Percentiles rank a stretch among this genome's conserved stretches.
These are phyloP conservation scores for Naganishia vishniacii DNA, from an alignment of 768 basidiomycete genomes.

Conservation along the genomic window DNA sequence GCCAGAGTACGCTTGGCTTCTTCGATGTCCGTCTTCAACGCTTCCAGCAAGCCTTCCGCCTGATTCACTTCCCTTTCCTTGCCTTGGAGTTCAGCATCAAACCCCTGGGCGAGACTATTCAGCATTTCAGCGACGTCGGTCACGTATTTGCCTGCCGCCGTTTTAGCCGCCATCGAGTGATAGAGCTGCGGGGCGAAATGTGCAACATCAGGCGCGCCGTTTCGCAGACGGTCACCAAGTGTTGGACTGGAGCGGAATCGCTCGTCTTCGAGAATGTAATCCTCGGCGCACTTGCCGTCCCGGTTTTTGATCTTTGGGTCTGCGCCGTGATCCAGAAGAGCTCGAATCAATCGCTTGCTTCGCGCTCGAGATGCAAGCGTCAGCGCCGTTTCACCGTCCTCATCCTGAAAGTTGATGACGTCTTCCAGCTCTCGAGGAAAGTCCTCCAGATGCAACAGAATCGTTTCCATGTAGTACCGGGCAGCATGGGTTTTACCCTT, in stretches of 20 bases:
- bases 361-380: constrained; percentile 94
- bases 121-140: constrained; percentile 80
- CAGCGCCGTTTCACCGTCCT: constrained; percentile 94
- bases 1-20: constrained; percentile 58
- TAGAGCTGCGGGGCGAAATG: constrained; percentile 61
- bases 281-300: constrained; percentile 94
- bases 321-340: constrained; percentile 91
- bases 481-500: constrained; percentile 97
- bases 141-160: constrained; percentile 75
- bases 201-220: constrained; percentile 21
- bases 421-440: constrained; percentile 95
- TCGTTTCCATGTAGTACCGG: constrained; percentile 97
- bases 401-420: constrained; percentile 98
- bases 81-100: constrained; percentile 83
- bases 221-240: constrained; percentile 58
- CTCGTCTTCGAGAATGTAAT: constrained; percentile 98
- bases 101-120: constrained; percentile 77
- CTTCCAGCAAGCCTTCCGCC: constrained; percentile 74
- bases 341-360: constrained; percentile 88
- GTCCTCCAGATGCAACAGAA: constrained; percentile 76
- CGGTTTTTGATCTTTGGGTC: constrained; percentile 90
- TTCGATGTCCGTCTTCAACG: constrained; percentile 81
- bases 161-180: constrained; percentile 76
- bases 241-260: constrained; percentile 87
- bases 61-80: constrained; percentile 88